Percentiles rank a stretch among this genome's conserved stretches.
Evolutionary conservation across 495 filamentous ascomycete genomes (phyloP).

Genomic region (Rhypophila decipiens): DNA sequence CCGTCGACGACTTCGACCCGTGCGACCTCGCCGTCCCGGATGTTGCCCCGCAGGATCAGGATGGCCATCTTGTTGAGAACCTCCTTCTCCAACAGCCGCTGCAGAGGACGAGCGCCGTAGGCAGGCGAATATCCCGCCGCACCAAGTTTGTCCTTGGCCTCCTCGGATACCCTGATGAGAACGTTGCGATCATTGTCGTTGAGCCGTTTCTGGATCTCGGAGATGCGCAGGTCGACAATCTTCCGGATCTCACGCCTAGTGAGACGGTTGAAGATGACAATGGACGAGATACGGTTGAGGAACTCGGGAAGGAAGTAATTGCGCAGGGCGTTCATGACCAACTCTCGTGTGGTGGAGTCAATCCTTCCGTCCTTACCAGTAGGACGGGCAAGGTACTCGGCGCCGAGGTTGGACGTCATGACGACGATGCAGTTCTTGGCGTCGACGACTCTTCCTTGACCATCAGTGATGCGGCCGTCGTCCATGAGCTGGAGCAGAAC

Average conservation of each 20-base stretch:
- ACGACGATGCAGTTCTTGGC: constrained; percentile 98
- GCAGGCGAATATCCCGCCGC: constrained; percentile 84
- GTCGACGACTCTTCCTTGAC: constrained; percentile 89
- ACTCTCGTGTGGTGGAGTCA: constrained; percentile 75
- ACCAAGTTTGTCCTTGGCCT: constrained; percentile 86
- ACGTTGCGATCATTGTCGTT: constrained; percentile 75
- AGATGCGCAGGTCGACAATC: constrained; percentile 88
- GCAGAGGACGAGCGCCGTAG: constrained; percentile 85
- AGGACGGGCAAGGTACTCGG: constrained; percentile 81
- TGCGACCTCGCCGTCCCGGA: constrained; percentile 79
- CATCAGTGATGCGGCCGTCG: constrained; percentile 96
- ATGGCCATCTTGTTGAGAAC: constrained; percentile 90
- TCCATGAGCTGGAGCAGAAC: constrained; percentile 98
- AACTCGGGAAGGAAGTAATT: constrained; percentile 98
- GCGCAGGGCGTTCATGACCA: constrained; percentile 83
- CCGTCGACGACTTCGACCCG: constrained; percentile 65
- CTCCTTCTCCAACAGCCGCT: constrained; percentile 89
- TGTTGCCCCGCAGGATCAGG: constrained; percentile 74
- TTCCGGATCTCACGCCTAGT: constrained; percentile 80
- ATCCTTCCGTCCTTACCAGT: constrained; percentile 74
- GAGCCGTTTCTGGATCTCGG: constrained; percentile 87
- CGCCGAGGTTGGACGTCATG: constrained; percentile 96
- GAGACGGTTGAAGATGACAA: constrained; percentile 97
- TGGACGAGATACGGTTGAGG: constrained; percentile 90
- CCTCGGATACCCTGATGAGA: constrained; percentile 63